Percentiles rank a stretch among this genome's conserved stretches.
These are phyloP conservation scores for Cynanchum wilfordii DNA, from an alignment of 257 asterid genomes.

Conservation along the genomic window DNA sequence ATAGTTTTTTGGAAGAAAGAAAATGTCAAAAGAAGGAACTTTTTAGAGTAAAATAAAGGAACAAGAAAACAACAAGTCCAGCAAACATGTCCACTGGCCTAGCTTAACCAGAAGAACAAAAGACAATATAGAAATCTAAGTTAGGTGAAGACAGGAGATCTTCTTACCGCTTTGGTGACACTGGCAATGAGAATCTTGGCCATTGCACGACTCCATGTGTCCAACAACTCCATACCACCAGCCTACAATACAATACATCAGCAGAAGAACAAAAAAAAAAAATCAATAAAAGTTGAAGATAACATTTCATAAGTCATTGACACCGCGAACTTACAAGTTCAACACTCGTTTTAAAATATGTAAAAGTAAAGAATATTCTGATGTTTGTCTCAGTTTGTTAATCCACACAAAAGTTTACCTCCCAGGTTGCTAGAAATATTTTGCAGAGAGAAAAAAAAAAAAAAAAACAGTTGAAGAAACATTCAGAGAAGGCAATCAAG, in stretches of 20 bases:
- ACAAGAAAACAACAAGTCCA: neutral
- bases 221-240: constrained; percentile 99
- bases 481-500: neutral
- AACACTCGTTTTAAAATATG: too few relatives aligned
- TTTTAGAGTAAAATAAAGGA: neutral
- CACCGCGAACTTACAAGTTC: too few relatives aligned
- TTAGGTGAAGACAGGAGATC: neutral
- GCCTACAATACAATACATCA: constrained; percentile 53
- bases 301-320: too few relatives aligned
- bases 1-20: neutral
- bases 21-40: neutral
- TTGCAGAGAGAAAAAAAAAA: neutral
- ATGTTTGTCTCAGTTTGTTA: neutral
- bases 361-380: too few relatives aligned
- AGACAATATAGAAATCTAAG: neutral
- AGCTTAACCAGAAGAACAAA: neutral
- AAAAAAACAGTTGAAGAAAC: neutral
- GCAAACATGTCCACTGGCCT: neutral
- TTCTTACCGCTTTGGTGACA: constrained; percentile 63
- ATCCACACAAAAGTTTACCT: neutral
- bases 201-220: constrained; percentile 66
- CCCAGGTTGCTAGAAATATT: neutral
- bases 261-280: neutral
- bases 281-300: too few relatives aligned
- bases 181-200: constrained; percentile 47